phyloP scores from a whole-genome alignment of 495 filamentous ascomycete genomes.

The Aspergillus bertholletiae region DNA sequence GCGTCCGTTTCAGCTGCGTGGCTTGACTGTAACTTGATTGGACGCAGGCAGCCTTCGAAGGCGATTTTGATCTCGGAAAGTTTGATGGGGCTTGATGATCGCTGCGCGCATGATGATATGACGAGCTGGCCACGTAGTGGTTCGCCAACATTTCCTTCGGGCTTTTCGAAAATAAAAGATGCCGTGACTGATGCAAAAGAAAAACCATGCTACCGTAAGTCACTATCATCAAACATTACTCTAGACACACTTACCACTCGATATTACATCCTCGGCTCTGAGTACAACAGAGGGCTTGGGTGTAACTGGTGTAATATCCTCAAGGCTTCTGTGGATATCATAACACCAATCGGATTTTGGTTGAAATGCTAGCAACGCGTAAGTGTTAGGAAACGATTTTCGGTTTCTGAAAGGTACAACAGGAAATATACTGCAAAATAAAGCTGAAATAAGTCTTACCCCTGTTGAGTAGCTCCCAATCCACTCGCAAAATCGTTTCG shows the following conservation, averaged over 20 bases:
- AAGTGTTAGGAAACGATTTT: neutral
- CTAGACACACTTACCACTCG: slow-evolving; percentile 51
- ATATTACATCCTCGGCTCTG: slow-evolving; percentile 62
- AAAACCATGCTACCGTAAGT: slow-evolving; percentile 5
- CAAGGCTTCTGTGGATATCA: slow-evolving; percentile 68
- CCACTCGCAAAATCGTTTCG: slow-evolving; percentile 67
- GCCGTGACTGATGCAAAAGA: slow-evolving; percentile 48
- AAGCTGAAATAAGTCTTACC: slow-evolving; percentile 44
- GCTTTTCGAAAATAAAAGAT: slow-evolving; percentile 67
- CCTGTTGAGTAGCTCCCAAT: slow-evolving; percentile 76
- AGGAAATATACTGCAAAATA: neutral
- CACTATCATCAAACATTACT: neutral
- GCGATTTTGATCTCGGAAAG: slow-evolving; percentile 62
- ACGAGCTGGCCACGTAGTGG: slow-evolving; percentile 66
- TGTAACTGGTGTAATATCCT: slow-evolving; percentile 45
- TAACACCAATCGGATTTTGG: slow-evolving; percentile 62
- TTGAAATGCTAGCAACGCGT: slow-evolving; percentile 50
- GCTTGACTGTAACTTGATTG: slow-evolving; percentile 44
- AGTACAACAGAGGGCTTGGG: slow-evolving; percentile 63
- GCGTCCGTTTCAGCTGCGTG: slow-evolving; percentile 26
- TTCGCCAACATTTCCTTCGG: slow-evolving; percentile 83
- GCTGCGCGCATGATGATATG: slow-evolving; percentile 66
- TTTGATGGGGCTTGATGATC: slow-evolving; percentile 56
- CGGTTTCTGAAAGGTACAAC: neutral
- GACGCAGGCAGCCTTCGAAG: slow-evolving; percentile 67